These are phyloP conservation scores for Spergularia azorica DNA, from an alignment of 179 eudicot genomes.

Conservation along the genomic window DNA sequence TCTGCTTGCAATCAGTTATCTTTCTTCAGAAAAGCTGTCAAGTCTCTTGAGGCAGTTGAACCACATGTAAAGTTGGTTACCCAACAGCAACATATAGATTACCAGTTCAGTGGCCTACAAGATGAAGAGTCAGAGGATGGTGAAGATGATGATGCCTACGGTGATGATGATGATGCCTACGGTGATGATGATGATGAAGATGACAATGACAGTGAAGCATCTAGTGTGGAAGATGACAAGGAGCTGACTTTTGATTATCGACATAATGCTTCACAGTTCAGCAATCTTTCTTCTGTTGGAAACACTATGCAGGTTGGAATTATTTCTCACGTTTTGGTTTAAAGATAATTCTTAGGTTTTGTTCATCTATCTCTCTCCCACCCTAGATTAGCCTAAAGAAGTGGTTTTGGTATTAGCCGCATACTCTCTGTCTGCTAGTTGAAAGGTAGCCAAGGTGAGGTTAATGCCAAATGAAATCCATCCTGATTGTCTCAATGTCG, in stretches of 20 bases:
- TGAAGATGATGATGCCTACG: slow-evolving; percentile 44
- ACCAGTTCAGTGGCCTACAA: slow-evolving; percentile 74
- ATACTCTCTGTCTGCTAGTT: background rate
- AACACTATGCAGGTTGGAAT: slow-evolving; percentile 63
- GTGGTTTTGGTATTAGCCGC: background rate
- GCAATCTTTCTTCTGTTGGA: slow-evolving; percentile 37
- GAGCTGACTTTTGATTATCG: slow-evolving; percentile 64
- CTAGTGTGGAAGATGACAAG: slow-evolving; percentile 41
- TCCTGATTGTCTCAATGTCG: background rate
- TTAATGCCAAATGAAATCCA: background rate
- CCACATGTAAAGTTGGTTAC: slow-evolving; percentile 79
- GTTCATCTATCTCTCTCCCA: background rate
- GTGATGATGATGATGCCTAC: slow-evolving; percentile 29
- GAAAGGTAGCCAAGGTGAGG: too few relatives aligned
- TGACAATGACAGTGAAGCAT: slow-evolving; percentile 27
- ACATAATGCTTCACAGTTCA: slow-evolving; percentile 37
- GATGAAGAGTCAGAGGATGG: slow-evolving; percentile 60
- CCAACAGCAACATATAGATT: slow-evolving; percentile 81
- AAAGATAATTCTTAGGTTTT: background rate
- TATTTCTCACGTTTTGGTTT: slow-evolving; percentile 5
- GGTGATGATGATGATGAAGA: slow-evolving; percentile 21
- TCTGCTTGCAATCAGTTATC: slow-evolving; percentile 54
- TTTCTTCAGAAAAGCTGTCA: slow-evolving; percentile 74
- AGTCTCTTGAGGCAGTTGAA: slow-evolving; percentile 80
- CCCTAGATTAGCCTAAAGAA: background rate